These are phyloP conservation scores for Persicaria tinctoria DNA, from an alignment of 148 eudicot genomes.

Conservation along the genomic window DNA sequence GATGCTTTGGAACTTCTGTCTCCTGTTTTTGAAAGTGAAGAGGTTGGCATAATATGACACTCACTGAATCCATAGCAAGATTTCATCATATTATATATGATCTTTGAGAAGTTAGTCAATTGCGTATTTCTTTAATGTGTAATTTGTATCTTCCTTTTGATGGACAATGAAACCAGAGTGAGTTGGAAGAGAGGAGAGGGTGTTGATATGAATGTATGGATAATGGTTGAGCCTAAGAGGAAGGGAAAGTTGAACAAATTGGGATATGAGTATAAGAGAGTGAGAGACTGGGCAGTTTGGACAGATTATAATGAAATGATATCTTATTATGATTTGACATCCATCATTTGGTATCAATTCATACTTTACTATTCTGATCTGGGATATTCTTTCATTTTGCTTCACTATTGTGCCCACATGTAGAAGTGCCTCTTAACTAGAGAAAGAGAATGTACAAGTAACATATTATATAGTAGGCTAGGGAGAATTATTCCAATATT, in stretches of 20 bases:
- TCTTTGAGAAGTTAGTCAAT: neutral
- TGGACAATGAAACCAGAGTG: neutral
- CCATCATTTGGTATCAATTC: neutral
- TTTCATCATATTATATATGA: neutral
- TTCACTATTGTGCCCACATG: neutral
- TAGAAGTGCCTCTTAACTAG: neutral
- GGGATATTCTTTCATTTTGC: neutral
- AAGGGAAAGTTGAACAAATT: neutral
- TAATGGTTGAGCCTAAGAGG: neutral
- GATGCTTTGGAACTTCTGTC: slow-evolving; percentile 95
- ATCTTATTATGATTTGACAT: neutral
- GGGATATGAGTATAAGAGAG: neutral
- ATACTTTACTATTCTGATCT: neutral
- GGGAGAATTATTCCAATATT: neutral
- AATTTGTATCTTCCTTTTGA: no score
- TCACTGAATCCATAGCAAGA: neutral
- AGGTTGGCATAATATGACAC: slow-evolving; percentile 43
- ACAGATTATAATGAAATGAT: neutral
- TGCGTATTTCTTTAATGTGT: neutral
- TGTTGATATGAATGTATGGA: neutral
- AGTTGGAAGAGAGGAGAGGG: neutral
- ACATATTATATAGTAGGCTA: no score
- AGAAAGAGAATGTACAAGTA: neutral
- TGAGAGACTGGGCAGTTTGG: neutral
- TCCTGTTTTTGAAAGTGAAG: slow-evolving; percentile 97